Percentiles rank a stretch among this genome's conserved stretches.
Evolutionary conservation across 768 basidiomycete species (phyloP).

Genomic region (Phlebiopsis gigantea): DNA sequence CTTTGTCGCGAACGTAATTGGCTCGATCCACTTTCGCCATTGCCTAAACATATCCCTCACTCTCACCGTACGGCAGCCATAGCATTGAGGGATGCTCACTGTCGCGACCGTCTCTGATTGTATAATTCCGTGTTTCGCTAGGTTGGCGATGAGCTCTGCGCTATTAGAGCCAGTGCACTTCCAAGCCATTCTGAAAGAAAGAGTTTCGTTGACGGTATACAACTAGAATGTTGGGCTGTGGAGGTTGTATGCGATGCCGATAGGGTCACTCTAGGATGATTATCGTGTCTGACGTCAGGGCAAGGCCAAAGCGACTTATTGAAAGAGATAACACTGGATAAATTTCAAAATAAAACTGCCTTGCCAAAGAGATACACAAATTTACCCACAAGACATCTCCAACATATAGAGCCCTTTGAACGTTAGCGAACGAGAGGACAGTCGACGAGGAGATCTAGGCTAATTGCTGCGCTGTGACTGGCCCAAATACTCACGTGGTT

Average conservation of each 20-base stretch:
- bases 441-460: background rate
- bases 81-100: constrained; percentile 33
- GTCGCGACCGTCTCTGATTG: constrained; percentile 47
- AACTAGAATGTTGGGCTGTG: too few relatives aligned
- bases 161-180: constrained; percentile 67
- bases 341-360: too few relatives aligned
- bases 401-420: too few relatives aligned
- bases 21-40: constrained; percentile 44
- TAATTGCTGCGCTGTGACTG: background rate
- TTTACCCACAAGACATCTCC: too few relatives aligned
- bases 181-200: constrained; percentile 68
- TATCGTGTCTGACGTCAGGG: too few relatives aligned
- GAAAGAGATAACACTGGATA: too few relatives aligned
- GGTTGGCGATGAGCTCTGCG: constrained; percentile 65
- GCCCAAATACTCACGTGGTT: background rate
- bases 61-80: background rate
- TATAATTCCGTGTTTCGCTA: constrained; percentile 51
- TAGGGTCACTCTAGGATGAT: too few relatives aligned
- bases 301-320: too few relatives aligned
- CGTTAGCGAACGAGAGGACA: too few relatives aligned
- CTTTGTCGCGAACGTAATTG: constrained; percentile 35
- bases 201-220: background rate
- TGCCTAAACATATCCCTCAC: constrained; percentile 26
- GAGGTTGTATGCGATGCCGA: too few relatives aligned
- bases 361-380: too few relatives aligned